These are phyloP conservation scores for Sugiyamaella floridensis DNA, from an alignment of 805 yeast genomes.

Conservation along the genomic window DNA sequence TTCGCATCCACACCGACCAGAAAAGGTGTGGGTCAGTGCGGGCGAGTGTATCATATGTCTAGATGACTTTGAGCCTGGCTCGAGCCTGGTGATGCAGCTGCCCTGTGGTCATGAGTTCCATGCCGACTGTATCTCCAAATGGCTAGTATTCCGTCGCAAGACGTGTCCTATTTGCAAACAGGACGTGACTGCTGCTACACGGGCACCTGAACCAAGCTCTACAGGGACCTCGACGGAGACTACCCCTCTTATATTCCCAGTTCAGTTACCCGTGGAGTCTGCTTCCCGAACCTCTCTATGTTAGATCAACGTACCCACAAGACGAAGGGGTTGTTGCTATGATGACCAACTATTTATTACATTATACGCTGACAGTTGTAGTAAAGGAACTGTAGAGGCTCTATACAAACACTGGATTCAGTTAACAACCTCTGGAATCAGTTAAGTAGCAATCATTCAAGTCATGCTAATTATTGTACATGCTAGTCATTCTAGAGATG, in stretches of 20 bases:
- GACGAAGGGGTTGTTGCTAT: no score
- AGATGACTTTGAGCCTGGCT: conserved; percentile 44
- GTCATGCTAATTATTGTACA: no score
- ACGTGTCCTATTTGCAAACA: conserved; percentile 56
- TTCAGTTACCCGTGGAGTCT: background rate
- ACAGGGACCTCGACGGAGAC: conserved; percentile 10
- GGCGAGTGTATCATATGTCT: conserved; percentile 57
- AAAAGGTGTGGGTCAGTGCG: conserved; percentile 36
- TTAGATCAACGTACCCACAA: no score
- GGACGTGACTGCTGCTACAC: conserved; percentile 26
- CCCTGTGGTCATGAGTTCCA: conserved; percentile 61
- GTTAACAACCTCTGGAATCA: no score
- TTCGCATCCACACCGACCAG: conserved; percentile 14
- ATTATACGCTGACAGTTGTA: no score
- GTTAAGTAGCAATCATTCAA: no score
- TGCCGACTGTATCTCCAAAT: conserved; percentile 48
- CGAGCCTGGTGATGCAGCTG: conserved; percentile 43
- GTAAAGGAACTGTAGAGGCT: no score
- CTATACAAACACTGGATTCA: no score
- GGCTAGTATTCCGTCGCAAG: conserved; percentile 50
- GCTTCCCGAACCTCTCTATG: background rate
- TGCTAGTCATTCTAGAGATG: no score
- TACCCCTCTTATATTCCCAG: conserved; percentile 3
- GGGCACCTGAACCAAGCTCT: background rate
- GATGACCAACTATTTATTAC: background rate